Base-by-base conservation (phyloP, 495 filamentous ascomycete species). In the Astrocystis sublimbata region DNA sequence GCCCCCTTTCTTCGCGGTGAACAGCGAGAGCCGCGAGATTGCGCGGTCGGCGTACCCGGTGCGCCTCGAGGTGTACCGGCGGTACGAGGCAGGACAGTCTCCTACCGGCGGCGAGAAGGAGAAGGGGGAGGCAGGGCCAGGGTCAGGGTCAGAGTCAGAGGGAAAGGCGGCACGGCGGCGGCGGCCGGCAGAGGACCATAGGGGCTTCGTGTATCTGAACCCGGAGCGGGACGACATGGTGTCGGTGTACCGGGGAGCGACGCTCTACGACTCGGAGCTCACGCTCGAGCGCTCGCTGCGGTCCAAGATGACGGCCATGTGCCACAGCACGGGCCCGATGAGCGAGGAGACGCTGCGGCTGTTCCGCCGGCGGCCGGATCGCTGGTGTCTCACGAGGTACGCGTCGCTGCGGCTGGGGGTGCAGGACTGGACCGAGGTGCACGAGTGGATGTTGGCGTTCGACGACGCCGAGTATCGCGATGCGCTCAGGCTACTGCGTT, bases 251-350 rank as follows among this genome's bases (percentile, higher is more conserved):
- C 47, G 23, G 47, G 33, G 58, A 17, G 49, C 47, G 24, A 24
- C 38, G 12, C n/a, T 61, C 15, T 46, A 60, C 33, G 15, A 40
- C 45, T 40, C 31, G 31, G 42, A 47, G 31, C 33, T 60, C 31
- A 38, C 31, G 35, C 21, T 61, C 17, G 58, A 53, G 3, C 46
- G 13, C 4, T 52, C 47, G 24, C 26, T 24, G 17, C 4, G 47
- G 49, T 61, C 58, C 36, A 61, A 53, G 58, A 43, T 35, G 58
- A 53, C 49, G 31, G 58, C 58, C 15, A 53, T 35, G 58, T 13
- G 24, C 0, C 47, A 61, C 13, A 10, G 26, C 36, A 41, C 58
- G 23, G 5, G 1, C 26, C 46, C 24, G 26, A 50, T 61, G 47
- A 36, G 38, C 24, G 19, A 23, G 26, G 38, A 45, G 23, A 47